Evolutionary conservation across 1,284 basidiomycete species (phyloP).

Genomic region (Pseudozyma pruni): DNA sequence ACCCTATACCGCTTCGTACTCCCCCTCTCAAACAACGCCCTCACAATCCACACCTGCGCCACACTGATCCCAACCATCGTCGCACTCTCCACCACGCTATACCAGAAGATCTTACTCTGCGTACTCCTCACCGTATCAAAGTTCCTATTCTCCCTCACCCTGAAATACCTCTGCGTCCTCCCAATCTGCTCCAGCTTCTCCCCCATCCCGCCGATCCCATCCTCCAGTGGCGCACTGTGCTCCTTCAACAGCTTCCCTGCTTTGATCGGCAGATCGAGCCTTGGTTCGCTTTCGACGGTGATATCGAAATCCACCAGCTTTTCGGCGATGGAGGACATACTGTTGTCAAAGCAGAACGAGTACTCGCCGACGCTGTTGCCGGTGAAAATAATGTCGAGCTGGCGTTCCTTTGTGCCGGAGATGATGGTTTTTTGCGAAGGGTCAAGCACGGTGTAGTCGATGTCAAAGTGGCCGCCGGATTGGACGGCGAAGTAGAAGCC

Average conservation of each 20-base stretch:
- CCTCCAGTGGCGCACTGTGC: conserved; percentile 62
- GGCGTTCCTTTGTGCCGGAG: conserved; percentile 85
- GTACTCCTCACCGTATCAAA: conserved; percentile 63
- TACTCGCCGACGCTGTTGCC: conserved; percentile 95
- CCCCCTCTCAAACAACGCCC: conserved; percentile 60
- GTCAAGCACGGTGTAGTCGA: conserved; percentile 92
- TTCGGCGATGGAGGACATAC: conserved; percentile 68
- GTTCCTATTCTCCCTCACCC: conserved; percentile 65
- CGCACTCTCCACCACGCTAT: conserved; percentile 57
- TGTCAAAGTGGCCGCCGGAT: conserved; percentile 95
- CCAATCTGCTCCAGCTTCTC: conserved; percentile 53
- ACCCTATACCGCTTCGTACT: conserved; percentile 63
- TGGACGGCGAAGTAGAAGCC: conserved; percentile 82
- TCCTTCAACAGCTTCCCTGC: conserved; percentile 58
- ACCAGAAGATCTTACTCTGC: conserved; percentile 60
- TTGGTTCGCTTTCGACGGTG: conserved; percentile 66
- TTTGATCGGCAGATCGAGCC: conserved; percentile 60
- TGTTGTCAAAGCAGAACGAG: conserved; percentile 97
- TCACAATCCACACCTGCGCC: conserved; percentile 63
- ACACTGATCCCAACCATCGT: conserved; percentile 60
- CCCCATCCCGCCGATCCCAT: conserved; percentile 53
- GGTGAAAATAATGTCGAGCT: conserved; percentile 96
- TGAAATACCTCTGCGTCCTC: conserved; percentile 65
- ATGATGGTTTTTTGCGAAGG: conserved; percentile 87
- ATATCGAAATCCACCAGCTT: conserved; percentile 67